phyloP scores from a whole-genome alignment of 2,329 filamentous ascomycete species.

The Phialemoniopsis sp. region DNA sequence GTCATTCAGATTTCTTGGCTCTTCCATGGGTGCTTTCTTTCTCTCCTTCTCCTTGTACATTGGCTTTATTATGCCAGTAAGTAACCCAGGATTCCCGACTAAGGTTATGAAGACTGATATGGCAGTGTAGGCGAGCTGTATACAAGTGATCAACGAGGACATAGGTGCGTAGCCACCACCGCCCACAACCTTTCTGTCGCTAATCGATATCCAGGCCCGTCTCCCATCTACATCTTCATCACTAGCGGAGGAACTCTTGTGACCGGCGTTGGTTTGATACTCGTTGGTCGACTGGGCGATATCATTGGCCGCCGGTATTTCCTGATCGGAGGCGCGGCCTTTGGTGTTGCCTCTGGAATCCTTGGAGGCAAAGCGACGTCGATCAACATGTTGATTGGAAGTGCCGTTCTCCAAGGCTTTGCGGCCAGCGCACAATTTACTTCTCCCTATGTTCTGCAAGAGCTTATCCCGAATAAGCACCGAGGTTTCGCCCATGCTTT shows the following conservation, averaged over 20 bases:
- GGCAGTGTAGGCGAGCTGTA: no score
- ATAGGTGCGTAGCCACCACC: no score
- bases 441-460: constrained; percentile 30
- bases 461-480: constrained; percentile 33
- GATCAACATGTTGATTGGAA: constrained; percentile 26
- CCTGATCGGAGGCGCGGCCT: constrained; percentile 20
- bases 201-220: constrained; percentile 6
- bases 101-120: no score
- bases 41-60: constrained; percentile 5
- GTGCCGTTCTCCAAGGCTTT: constrained; percentile 26
- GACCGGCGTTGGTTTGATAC: constrained; percentile 24
- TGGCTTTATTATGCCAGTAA: constrained; percentile 4
- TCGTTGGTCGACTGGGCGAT: constrained; percentile 33
- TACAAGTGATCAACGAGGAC: no score
- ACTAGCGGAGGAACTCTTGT: constrained; percentile 7
- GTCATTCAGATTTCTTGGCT: constrained; percentile 7
- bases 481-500: constrained; percentile 28
- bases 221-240: constrained; percentile 8
- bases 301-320: constrained; percentile 34
- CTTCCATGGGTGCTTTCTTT: constrained; percentile 2
- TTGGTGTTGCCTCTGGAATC: constrained; percentile 26
- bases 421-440: constrained; percentile 30
- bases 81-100: no score
- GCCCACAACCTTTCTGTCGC: constrained; percentile 9
- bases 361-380: constrained; percentile 23